Conservation (phyloP, 371 early-diverging fungal genomes). For the Apophysomyces sp. region DNA sequence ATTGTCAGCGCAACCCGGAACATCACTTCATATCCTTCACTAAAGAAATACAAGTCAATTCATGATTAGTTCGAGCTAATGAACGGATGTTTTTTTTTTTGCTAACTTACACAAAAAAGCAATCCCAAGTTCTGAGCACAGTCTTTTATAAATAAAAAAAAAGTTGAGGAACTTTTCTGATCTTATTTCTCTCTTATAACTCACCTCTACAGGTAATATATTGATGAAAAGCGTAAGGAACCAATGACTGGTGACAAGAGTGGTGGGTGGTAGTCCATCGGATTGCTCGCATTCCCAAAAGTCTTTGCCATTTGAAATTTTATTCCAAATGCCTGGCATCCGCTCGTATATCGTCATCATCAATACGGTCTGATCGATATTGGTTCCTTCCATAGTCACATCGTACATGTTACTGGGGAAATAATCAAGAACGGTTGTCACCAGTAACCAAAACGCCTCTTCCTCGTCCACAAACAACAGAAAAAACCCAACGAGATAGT, state of each 20-base stretch:
- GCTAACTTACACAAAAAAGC: constrained; percentile 65
- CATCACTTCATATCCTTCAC: constrained; percentile 78
- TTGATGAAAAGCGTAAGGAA: constrained; percentile 81
- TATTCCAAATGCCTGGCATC: constrained; percentile 59
- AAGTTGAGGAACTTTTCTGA: neutral
- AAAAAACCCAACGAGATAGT: constrained; percentile 78
- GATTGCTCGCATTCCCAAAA: constrained; percentile 56
- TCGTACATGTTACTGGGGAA: constrained; percentile 81
- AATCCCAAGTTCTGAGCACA: constrained; percentile 81
- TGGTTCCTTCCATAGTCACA: constrained; percentile 74
- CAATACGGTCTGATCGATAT: constrained; percentile 75
- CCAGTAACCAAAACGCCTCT: constrained; percentile 80
- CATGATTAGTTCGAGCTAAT: neutral
- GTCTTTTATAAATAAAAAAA: constrained; percentile 36
- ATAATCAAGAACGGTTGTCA: constrained; percentile 70
- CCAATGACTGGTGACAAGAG: constrained; percentile 82
- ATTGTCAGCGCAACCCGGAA: constrained; percentile 78
- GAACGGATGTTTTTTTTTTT: neutral
- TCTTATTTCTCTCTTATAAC: constrained; percentile 38
- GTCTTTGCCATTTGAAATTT: constrained; percentile 44
- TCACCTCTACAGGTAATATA: constrained; percentile 73
- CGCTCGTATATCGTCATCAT: constrained; percentile 62
- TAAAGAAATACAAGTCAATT: constrained; percentile 15
- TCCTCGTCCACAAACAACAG: constrained; percentile 77
- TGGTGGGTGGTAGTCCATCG: constrained; percentile 65